phyloP scores from a whole-genome alignment of 2,329 filamentous ascomycete species.

The Ilyonectria sp. region DNA sequence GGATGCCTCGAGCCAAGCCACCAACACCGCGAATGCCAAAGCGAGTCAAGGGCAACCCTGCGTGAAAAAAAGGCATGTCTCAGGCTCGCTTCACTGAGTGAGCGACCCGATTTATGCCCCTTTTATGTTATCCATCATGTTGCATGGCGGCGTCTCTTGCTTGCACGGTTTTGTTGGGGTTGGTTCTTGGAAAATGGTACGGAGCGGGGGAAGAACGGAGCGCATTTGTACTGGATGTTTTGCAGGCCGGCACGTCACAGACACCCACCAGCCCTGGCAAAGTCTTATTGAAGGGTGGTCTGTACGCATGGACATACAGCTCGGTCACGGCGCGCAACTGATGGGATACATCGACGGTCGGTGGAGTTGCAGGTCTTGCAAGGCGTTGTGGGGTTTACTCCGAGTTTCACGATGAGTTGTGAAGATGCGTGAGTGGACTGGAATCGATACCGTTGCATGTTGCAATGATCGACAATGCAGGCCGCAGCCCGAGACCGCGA shows the following conservation, averaged over 20 bases:
- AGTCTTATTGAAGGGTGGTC: constrained; percentile 31
- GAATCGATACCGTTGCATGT: constrained; percentile 25
- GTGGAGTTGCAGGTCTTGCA: constrained; percentile 14
- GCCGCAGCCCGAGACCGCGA: constrained; percentile 28
- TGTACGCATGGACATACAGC: constrained; percentile 24
- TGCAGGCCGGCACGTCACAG: constrained; percentile 24
- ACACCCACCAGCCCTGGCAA: constrained; percentile 26
- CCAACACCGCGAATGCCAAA: constrained; percentile 72
- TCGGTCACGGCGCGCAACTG: constrained; percentile 20
- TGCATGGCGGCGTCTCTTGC: constrained; percentile 56
- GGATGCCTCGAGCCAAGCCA: constrained; percentile 68
- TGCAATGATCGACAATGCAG: constrained; percentile 29
- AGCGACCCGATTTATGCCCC: constrained; percentile 40
- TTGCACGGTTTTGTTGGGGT: constrained; percentile 44
- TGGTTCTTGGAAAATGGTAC: constrained; percentile 43
- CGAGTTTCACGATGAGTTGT: constrained; percentile 16
- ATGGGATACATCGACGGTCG: constrained; percentile 4
- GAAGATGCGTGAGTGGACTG: constrained; percentile 18
- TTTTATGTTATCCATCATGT: constrained; percentile 53
- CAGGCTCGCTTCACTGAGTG: constrained; percentile 16
- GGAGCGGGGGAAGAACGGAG: constrained; percentile 41
- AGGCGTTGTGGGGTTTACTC: constrained; percentile 24
- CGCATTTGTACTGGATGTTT: constrained; percentile 41
- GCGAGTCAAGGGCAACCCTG: constrained; percentile 63
- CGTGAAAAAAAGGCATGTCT: constrained; percentile 39